Evolutionary conservation across 805 yeast genomes (phyloP).

Genomic region (Metschnikowia colocasiae): DNA sequence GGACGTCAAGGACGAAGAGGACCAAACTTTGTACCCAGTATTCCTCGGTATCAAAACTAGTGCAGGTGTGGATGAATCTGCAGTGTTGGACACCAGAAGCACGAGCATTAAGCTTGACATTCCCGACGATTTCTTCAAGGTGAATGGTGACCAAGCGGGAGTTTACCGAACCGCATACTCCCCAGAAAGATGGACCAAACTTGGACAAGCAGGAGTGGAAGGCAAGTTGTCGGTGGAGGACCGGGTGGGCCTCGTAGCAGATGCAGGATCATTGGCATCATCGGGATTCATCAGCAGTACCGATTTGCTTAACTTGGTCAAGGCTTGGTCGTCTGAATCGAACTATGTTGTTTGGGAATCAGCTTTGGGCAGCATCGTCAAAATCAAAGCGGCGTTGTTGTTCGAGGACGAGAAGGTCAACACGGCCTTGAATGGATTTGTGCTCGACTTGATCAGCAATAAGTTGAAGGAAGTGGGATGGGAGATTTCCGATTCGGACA

Average conservation of each 20-base stretch:
- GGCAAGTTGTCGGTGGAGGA: constrained; percentile 68
- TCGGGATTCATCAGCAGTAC: constrained; percentile 67
- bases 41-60: constrained; percentile 60
- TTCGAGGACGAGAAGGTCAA: constrained; percentile 48
- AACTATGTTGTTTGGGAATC: constrained; percentile 69
- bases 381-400: constrained; percentile 51
- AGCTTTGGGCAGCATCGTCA: constrained; percentile 46
- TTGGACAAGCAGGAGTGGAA: constrained; percentile 57
- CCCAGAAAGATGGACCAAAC: constrained; percentile 62
- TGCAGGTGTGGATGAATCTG: constrained; percentile 57
- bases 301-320: constrained; percentile 55
- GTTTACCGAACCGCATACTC: constrained; percentile 71
- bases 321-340: constrained; percentile 55
- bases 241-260: constrained; percentile 78
- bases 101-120: constrained; percentile 38
- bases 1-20: constrained; percentile 74
- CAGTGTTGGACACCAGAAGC: constrained; percentile 46
- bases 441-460: constrained; percentile 50
- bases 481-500: constrained; percentile 53
- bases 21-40: constrained; percentile 64
- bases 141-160: constrained; percentile 72
- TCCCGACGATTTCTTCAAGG: constrained; percentile 54
- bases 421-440: constrained; percentile 50
- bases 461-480: constrained; percentile 61
- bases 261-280: constrained; percentile 65